Percentiles rank a stretch among this genome's conserved stretches.
Conservation (phyloP, 2,329 filamentous ascomycete species). For the Orbilia ellipsospora region DNA sequence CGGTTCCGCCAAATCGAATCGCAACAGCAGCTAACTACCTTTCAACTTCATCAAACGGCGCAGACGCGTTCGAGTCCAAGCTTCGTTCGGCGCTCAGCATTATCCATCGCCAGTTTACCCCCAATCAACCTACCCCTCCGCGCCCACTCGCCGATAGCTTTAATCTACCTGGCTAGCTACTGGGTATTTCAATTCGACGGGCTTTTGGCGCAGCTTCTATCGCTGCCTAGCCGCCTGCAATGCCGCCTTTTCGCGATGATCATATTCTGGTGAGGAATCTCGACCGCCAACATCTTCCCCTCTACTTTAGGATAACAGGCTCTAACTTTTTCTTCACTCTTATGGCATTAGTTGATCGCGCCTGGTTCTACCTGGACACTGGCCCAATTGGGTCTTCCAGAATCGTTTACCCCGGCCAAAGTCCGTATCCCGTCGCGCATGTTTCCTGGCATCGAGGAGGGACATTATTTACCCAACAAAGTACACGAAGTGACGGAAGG, state of each 20-base stretch:
- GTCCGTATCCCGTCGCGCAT: constrained; percentile 91
- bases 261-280: constrained; percentile 58
- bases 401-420: constrained; percentile 90
- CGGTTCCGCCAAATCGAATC: constrained; percentile 6
- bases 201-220: not conserved
- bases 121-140: not conserved
- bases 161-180: not conserved
- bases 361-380: constrained; percentile 89
- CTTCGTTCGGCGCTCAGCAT: constrained; percentile 15
- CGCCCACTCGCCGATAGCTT: not conserved
- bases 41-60: constrained; percentile 18
- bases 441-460: constrained; percentile 81
- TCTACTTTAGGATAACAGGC: not conserved
- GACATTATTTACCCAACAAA: constrained; percentile 83
- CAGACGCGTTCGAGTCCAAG: constrained; percentile 34
- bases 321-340: constrained; percentile 14
- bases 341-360: constrained; percentile 70
- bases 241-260: constrained; percentile 59
- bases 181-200: not conserved
- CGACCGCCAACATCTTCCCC: not conserved
- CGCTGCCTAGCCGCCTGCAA: constrained; percentile 4
- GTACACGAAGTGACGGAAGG: constrained; percentile 74
- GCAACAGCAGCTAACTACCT: constrained; percentile 8
- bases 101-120: not conserved
- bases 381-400: constrained; percentile 87